Base-by-base conservation (phyloP, 1,139 yeast genomes). In the Pichia sp. region DNA sequence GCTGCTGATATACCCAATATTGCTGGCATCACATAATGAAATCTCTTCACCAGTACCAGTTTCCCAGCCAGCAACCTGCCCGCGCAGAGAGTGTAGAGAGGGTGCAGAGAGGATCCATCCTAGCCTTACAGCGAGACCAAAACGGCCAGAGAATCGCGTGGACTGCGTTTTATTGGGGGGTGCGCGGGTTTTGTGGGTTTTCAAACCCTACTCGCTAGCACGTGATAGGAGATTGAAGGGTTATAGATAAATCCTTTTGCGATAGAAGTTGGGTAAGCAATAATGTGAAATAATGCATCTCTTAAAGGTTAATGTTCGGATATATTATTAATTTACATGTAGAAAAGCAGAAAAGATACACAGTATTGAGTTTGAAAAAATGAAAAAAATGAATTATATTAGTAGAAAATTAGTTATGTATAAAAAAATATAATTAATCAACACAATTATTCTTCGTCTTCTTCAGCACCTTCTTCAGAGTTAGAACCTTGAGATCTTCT, bases 401-500 rank as follows among this genome's bases (percentile, higher is more conserved):
- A 19, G 19, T 33, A 27, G 30, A 28, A 31, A 29, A 33, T 38
- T 24, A 38, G 22, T 28, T 9, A 32, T 14, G 21, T 11, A 20
- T 22, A 31, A 25, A 16, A 25, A 14, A 23, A 32, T 18, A 26
- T 19, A 33, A 26, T 33, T 13, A 33, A 37, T 40, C 34, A 35
- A 37, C 47, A 42, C 42, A 43, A 28, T 40, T 43, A 47, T 53
- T 59, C 63, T 59, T 70, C 74, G 56, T 79, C 93, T 58, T 68
- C 74, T 53, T 66, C 86, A 54, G 64, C 86, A 52, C 68, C 91
- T 51, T 67, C 88, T 60, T 68, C 80, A 54, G 66, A 70, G 29
- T 35, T 29, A 53, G 67, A 65, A 68, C 74, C 80, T 70, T 82
- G 85, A 80, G 84, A 80, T 78, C 79, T 89, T 86, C 98, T 88